Evolutionary conservation across 2,329 filamentous ascomycete species (phyloP).

Genomic region (Rhinocladiella mackenziei): DNA sequence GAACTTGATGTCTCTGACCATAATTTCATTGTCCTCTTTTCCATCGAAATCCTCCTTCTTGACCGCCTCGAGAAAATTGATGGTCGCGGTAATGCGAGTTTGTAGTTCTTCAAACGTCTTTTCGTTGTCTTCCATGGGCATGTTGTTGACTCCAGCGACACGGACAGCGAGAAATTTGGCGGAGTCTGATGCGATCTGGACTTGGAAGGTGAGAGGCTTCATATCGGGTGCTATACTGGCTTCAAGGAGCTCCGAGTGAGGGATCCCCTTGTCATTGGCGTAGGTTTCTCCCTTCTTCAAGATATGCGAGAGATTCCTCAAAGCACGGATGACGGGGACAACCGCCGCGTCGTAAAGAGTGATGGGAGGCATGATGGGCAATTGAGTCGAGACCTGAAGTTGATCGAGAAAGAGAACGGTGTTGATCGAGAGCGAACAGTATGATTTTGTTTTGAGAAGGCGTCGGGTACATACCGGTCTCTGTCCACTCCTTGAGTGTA

Average conservation of each 20-base stretch:
- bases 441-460: background rate
- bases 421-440: background rate
- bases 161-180: conserved; percentile 41
- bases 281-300: conserved; percentile 45
- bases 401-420: background rate
- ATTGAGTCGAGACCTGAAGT: background rate
- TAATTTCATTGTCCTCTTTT: conserved; percentile 40
- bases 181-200: conserved; percentile 43
- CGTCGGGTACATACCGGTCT: background rate
- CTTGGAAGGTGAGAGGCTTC: conserved; percentile 48
- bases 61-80: conserved; percentile 46
- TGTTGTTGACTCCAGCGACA: conserved; percentile 36
- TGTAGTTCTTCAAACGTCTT: conserved; percentile 50
- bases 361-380: conserved; percentile 4
- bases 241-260: conserved; percentile 38
- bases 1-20: conserved; percentile 41
- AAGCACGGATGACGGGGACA: conserved; percentile 40
- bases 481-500: background rate
- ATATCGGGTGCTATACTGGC: conserved; percentile 49
- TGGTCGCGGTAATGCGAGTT: conserved; percentile 45
- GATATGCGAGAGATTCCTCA: conserved; percentile 42
- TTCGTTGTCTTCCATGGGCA: conserved; percentile 42
- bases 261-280: conserved; percentile 37
- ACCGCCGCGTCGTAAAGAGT: conserved; percentile 38
- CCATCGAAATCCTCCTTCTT: conserved; percentile 43